Base-by-base conservation (phyloP, 2,329 filamentous ascomycete species). In the Talaromyces atroroseus region DNA sequence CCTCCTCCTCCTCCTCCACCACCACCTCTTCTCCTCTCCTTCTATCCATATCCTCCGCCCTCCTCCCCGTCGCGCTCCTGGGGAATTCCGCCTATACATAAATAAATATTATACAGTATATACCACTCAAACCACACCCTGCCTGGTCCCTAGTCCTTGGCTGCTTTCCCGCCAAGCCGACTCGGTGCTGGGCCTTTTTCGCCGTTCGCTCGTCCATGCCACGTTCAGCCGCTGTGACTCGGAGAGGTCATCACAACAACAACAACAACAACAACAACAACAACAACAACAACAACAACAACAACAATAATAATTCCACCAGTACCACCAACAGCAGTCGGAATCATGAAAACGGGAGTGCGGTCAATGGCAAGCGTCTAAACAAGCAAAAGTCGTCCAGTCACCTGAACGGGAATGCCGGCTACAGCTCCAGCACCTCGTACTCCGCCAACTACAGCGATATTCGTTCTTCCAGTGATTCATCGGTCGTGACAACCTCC, bases 261-360 rank as follows among this genome's bases (percentile, higher is more conserved):
- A 84, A 80, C 68, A 54, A 46, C 44, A 40, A 34, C 16, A 47
- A 48, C 42, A 26, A 3, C 51, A 54, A 12, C 47, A n/a, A 20
- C 44, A 47, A n/a, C 44, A 24, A 2, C 45, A 47, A 16, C 16
- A 18, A 20, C 21, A 4, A 29, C n/a, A n/a, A n/a, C n/a, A n/a
- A n/a, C n/a, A n/a, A n/a, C n/a, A n/a, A n/a, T n/a, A n/a, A n/a
- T n/a, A n/a, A n/a, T n/a, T n/a, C n/a, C n/a, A 46, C 20, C 44
- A 23, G 18, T 12, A 46, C 23, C 14, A 46, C 2, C 20, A 46
- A 5, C 23, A 87, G 87, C 75, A 83, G 80, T 68, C 85, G 88
- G 74, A 88, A 95, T 77, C 26, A 29, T 8, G 91, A 96, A 77
- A 91, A 89, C 86, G 90, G 90, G 69, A 80, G 90, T 73, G 87